Evolutionary conservation across 176 grass and related monocot species (phyloP).

Genomic region (Oryza brachyantha): DNA sequence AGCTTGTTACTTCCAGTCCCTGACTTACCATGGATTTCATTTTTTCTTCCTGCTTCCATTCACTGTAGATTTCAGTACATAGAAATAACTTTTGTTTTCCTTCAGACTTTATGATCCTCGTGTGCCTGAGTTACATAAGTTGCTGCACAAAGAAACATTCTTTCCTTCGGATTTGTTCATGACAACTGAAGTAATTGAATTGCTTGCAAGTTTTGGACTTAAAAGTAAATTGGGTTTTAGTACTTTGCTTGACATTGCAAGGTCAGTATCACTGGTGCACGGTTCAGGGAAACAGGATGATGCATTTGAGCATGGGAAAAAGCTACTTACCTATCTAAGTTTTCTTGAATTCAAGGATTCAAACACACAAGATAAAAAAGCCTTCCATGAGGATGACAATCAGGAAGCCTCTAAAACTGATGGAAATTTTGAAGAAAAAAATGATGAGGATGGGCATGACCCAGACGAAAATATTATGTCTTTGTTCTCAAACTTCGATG

Average conservation of each 20-base stretch:
- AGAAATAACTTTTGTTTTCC: conserved; percentile 28
- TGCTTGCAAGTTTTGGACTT: conserved; percentile 74
- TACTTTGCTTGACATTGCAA: conserved; percentile 86
- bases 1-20: neutral
- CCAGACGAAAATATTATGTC: conserved; percentile 33
- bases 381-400: conserved; percentile 17
- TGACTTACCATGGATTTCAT: neutral
- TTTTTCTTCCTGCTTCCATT: conserved; percentile 17
- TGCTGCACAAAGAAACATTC: conserved; percentile 91
- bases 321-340: conserved; percentile 71
- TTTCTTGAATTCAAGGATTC: conserved; percentile 62
- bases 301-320: conserved; percentile 50
- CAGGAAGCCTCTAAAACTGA: conserved; percentile 32
- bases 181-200: conserved; percentile 64
- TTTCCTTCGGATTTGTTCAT: conserved; percentile 85
- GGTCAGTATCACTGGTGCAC: conserved; percentile 71
- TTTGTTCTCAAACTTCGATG: conserved; percentile 66
- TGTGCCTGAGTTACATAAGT: conserved; percentile 65
- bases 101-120: conserved; percentile 97
- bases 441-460: conserved; percentile 31
- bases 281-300: conserved; percentile 49
- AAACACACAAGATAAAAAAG: conserved; percentile 37
- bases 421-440: conserved; percentile 38
- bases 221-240: conserved; percentile 75
- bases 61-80: conserved; percentile 13